Evolutionary conservation across 768 basidiomycete species (phyloP), one percentile per base, ranked within the genome.

Genomic region (Boletus tomentosulus): DNA sequence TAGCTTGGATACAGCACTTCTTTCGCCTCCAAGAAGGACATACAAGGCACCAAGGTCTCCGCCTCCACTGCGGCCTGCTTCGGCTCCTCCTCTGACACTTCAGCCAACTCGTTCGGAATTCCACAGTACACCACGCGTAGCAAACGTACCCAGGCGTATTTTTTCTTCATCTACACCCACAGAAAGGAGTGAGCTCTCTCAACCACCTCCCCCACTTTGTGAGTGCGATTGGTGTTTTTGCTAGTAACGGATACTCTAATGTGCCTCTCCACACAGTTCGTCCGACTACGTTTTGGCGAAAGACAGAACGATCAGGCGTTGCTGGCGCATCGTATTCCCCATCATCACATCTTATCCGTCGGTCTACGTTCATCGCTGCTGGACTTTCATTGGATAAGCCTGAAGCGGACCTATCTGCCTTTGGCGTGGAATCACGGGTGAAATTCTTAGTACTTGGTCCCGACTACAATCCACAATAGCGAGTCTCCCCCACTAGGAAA

Each of bases 241-340:
- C 43, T 9, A 6, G 9, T 13, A 3, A 27, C 31, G 2, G 1
- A 15, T 9, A 12, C 31, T 24, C 43, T 53, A 45, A 55, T 38
- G 16, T 50, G 45, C 33, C 10, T 31, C n/a, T 24, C 22, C 10
- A 22, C 1, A 2, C 56, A 90, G 88, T 89, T 34, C 85, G 89
- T n/a, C 88, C 89, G 0, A 87, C 82, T 7, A 86, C 89, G 0
- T 89, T 91, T 66, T 91, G 89, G 89, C 78, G 86, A 31, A 84
- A 82, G 58, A 88, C 85, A 2, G 78, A 72, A 30, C 81, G 84
- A 13, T 87, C 86, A 19, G 89, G 87, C 15, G 86, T 90, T 1
- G 77, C 85, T 44, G 79, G 76, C 4, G 79, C 86, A 6, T 84
- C 81, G 0, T 89, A 87, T 64, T 87, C 89, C 6, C 88, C 88